These are phyloP conservation scores for Neonectria punicea DNA, from an alignment of 2,329 filamentous ascomycete species.

Conservation along the genomic window DNA sequence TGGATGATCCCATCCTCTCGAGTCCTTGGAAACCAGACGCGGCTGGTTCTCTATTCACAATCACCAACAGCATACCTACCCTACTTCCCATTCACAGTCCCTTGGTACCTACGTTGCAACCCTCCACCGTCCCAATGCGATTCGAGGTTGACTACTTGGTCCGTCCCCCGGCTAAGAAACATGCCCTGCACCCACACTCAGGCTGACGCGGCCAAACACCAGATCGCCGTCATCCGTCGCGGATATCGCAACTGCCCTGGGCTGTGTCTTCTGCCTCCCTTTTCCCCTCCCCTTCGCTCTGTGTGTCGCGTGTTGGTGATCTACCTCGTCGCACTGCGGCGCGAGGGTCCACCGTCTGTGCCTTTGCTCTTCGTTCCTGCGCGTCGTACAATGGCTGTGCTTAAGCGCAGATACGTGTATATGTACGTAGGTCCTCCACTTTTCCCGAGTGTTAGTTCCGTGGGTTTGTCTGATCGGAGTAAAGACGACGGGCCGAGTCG, in stretches of 20 bases:
- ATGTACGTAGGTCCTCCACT: conserved; percentile 15
- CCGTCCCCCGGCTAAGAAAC: not conserved
- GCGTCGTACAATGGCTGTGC: not conserved
- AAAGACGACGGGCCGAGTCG: not conserved
- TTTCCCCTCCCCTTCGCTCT: not conserved
- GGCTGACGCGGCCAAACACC: not conserved
- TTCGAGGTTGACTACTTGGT: not conserved
- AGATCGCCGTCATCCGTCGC: not conserved
- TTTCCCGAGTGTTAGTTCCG: conserved; percentile 5
- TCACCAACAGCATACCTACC: not conserved
- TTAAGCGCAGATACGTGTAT: conserved; percentile 14
- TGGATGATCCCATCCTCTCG: no score
- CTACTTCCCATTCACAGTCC: not conserved
- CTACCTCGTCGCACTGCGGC: not conserved
- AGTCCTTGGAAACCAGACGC: no score
- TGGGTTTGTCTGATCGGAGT: not conserved
- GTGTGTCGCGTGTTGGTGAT: not conserved
- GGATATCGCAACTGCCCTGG: not conserved
- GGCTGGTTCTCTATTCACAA: not conserved
- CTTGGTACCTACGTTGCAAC: not conserved
- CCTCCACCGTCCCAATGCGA: not conserved
- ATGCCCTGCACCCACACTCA: not conserved
- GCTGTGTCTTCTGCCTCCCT: not conserved
- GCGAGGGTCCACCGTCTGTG: not conserved
- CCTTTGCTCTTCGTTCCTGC: not conserved